phyloP scores from a whole-genome alignment of 257 asterid species.

The Rauvolfia tetraphylla region DNA sequence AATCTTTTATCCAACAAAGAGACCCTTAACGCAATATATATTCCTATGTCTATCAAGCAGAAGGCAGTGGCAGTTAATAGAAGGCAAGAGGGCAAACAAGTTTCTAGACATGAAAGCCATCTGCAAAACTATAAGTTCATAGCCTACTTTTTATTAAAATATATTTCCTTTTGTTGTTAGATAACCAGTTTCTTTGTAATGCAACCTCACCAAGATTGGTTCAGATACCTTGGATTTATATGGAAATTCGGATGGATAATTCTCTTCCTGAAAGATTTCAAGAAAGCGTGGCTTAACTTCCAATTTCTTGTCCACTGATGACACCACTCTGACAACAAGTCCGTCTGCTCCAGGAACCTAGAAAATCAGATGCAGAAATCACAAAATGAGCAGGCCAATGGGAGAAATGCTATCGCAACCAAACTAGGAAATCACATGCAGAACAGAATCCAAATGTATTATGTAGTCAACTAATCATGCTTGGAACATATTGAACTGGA shows the following conservation, averaged over 20 bases:
- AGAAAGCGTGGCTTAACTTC: constrained; percentile 94
- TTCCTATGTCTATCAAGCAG: not conserved
- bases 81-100: not conserved
- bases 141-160: not conserved
- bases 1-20: constrained; percentile 1
- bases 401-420: not conserved
- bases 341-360: constrained; percentile 97
- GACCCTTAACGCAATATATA: not conserved
- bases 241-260: constrained; percentile 74
- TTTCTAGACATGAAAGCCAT: not conserved
- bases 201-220: constrained; percentile 11
- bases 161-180: not conserved
- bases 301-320: constrained; percentile 96
- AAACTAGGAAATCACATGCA: not conserved
- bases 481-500: constrained; percentile 19
- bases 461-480: not conserved
- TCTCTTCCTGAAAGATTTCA: constrained; percentile 85
- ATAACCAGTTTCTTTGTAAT: not conserved
- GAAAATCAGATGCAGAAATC: constrained; percentile 4
- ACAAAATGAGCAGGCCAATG: not conserved
- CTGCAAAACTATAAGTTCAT: not conserved
- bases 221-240: constrained; percentile 84
- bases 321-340: constrained; percentile 91
- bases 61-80: not conserved
- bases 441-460: not conserved